These are phyloP conservation scores for Persicaria tinctoria DNA, from an alignment of 148 eudicot genomes.

Conservation along the genomic window DNA sequence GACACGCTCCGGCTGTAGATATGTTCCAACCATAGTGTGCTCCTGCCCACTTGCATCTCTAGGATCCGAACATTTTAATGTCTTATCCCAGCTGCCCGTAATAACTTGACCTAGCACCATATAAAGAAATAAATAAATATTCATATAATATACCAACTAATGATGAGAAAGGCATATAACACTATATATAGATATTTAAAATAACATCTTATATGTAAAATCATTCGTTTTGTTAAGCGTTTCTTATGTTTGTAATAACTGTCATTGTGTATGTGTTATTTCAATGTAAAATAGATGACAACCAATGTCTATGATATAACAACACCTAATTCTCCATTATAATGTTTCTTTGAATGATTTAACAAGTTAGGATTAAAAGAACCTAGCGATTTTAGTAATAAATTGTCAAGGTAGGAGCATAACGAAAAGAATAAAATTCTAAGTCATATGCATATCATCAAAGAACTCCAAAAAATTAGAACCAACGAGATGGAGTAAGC, in stretches of 20 bases:
- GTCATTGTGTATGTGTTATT: background rate
- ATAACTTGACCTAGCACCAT: constrained; percentile 71
- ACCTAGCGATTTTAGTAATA: background rate
- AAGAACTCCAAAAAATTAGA: background rate
- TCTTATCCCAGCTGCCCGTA: constrained; percentile 98
- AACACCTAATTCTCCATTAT: background rate
- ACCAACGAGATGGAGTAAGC: background rate
- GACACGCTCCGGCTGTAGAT: constrained; percentile 19
- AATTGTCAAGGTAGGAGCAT: background rate
- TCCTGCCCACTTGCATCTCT: constrained; percentile 20
- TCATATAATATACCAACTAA: background rate
- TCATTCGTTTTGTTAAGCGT: too few relatives aligned
- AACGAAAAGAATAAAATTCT: background rate
- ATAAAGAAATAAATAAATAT: background rate
- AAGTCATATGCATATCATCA: background rate
- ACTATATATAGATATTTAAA: too few relatives aligned
- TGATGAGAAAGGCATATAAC: background rate
- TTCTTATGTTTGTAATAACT: too few relatives aligned
- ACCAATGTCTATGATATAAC: background rate
- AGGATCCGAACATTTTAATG: constrained; percentile 72
- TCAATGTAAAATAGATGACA: background rate
- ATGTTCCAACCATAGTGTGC: constrained; percentile 18
- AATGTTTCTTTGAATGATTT: background rate
- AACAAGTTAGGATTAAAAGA: background rate
- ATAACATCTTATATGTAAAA: too few relatives aligned